A percentile compares a stretch with the other conserved stretches of the same genome.
These are phyloP conservation scores for Naganishia sp. DNA, from an alignment of 1,284 basidiomycete genomes.

Conservation along the genomic window DNA sequence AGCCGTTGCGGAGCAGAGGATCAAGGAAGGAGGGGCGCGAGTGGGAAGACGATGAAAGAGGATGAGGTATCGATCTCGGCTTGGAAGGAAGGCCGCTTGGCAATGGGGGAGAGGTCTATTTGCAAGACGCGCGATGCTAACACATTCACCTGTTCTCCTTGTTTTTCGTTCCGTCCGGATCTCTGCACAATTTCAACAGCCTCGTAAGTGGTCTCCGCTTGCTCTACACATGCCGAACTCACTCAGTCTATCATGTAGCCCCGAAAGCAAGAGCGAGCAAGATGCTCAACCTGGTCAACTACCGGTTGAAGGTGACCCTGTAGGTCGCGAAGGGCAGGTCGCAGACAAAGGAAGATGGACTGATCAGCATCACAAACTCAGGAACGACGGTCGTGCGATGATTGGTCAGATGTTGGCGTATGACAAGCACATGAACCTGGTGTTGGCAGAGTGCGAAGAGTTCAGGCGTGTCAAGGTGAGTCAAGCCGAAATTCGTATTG, in stretches of 20 bases:
- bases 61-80: too few species aligned
- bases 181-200: slow-evolving; percentile 7
- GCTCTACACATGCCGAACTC: background rate
- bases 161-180: background rate
- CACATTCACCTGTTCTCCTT: background rate
- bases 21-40: too few species aligned
- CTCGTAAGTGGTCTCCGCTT: slow-evolving; percentile 25
- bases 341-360: background rate
- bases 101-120: too few species aligned
- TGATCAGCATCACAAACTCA: slow-evolving; percentile 23
- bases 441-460: slow-evolving; percentile 95
- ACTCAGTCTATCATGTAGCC: slow-evolving; percentile 35
- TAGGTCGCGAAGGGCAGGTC: slow-evolving; percentile 36
- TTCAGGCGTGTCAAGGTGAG: slow-evolving; percentile 72
- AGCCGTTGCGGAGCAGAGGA: too few species aligned
- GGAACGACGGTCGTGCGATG: slow-evolving; percentile 90
- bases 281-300: slow-evolving; percentile 97
- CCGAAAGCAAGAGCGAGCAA: slow-evolving; percentile 96
- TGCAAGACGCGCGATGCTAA: too few species aligned
- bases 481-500: background rate
- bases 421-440: slow-evolving; percentile 99
- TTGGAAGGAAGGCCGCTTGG: too few species aligned
- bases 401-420: slow-evolving; percentile 99
- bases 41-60: too few species aligned
- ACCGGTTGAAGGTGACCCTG: slow-evolving; percentile 94